Base-by-base conservation (phyloP, 768 basidiomycete genomes). In the Tylopilus intermedius region DNA sequence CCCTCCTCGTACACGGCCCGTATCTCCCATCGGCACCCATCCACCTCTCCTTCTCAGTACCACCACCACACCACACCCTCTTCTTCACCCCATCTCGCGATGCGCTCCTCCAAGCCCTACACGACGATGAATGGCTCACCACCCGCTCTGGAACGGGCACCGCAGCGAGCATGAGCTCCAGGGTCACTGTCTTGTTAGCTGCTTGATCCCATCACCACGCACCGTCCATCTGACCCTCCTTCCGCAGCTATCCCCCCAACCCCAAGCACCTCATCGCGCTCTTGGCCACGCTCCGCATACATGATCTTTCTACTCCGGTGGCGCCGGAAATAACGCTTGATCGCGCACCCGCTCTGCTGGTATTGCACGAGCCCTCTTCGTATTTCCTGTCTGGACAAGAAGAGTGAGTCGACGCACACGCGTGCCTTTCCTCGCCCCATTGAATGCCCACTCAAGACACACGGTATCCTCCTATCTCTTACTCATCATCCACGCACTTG, bases 11-110 rank as follows among this genome's bases (percentile, higher is more conserved):
- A 30, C 74, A 78, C 24, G 89, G 89, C 1, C 53, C 71, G 0
- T 86, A 82, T 62, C 82, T 80, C 47, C 67, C 84, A 18, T 84
- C 89, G 4, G 83, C 86, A 5, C 86, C 86, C 4, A 71, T 91
- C 45, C 82, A 87, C 56, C 72, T 90, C 33, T 76, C 79, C 37
- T 66, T 87, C 27, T 85, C 86, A 0, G 50, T 61, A 8, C 65
- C 74, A 21, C 62, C 69, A 10, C 59, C 56, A 30, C 63, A 67
- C 15, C 65, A 68, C 42, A 68, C 74, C 0, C 50, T 89, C 18
- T 62, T 88, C 47, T 59, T 88, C 27, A 72, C 81, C 18, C 78
- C 84, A 1, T 81, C 79, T 8, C 79, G 78, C 43, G 54, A 70
- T n/a, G 57, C 61, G 13, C 68, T 85, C 51, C 61, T 70, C 10